Base-by-base conservation (phyloP, 2,329 filamentous ascomycete species). In the Trichoderma hamatum region DNA sequence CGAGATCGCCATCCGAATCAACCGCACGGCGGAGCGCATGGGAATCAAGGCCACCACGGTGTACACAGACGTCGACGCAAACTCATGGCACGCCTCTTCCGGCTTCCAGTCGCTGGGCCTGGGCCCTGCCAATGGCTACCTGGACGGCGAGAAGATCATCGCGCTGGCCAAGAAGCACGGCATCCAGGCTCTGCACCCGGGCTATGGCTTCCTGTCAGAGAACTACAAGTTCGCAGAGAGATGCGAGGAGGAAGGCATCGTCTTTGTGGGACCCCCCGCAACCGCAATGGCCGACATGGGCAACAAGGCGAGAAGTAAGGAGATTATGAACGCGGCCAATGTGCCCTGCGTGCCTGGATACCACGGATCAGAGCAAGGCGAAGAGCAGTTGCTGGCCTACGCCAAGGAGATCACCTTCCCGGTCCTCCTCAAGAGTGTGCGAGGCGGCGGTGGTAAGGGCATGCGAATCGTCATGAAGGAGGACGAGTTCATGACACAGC, bases 291-390 rank as follows among this genome's bases (percentile, higher is more conserved):
- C 91, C 69, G 93, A 94, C 70, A 97, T 97, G 94, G 94, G 94
- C 61, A 93, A 97, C 82, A 97, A 97, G 83, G 94, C 91, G 67
- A 86, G 92, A 70, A 96, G 92, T 64, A 99, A 99, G 80, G 92
- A 97, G 78, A 97, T 99, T 77, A 98, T 99, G 96, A 93, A 88
- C 39, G 89, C 89, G 5, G 95, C 96, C n/a, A 93, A 94, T 10
- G 96, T 99, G 3, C 94, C 94, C 5, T 98, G 96, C 76, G 96
- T 99, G 60, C 96, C 96, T 0, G 96, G 96, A 0, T 99, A 99
- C 76, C 96, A 98, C 78, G 96, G 96, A 21, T 76, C 85, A 1
- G 92, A 97, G 64, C 96, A 99, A 81, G 88, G 91, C 60, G 84
- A 86, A 58, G 79, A 82, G 67, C 80, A 87, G 72, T 78, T 90